These are phyloP conservation scores for Leishmania mexicana DNA, from an alignment of 208 protist species.

Conservation along the genomic window DNA sequence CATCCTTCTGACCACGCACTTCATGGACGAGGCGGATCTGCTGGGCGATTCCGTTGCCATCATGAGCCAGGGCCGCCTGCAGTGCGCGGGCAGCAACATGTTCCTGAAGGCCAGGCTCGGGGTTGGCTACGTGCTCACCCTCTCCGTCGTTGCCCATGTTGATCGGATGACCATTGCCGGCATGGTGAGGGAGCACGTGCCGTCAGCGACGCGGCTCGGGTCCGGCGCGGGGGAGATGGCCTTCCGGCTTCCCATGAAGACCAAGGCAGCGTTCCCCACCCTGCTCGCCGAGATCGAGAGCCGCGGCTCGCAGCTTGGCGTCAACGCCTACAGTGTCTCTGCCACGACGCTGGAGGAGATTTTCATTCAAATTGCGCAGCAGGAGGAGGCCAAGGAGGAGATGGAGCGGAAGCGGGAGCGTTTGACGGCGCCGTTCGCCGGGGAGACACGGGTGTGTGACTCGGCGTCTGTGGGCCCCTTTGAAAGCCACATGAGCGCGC, in stretches of 20 bases:
- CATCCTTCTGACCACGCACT: slow-evolving; percentile 88
- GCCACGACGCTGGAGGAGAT: slow-evolving; percentile 82
- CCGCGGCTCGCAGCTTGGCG: slow-evolving; percentile 28
- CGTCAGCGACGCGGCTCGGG: slow-evolving; percentile 33
- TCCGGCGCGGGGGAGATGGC: slow-evolving; percentile 44
- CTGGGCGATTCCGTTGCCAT: slow-evolving; percentile 91
- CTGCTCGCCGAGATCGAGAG: slow-evolving; percentile 56
- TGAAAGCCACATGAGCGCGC: not conserved
- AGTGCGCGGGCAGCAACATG: slow-evolving; percentile 52
- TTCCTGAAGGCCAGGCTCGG: slow-evolving; percentile 57
- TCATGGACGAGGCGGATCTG: slow-evolving; percentile 97
- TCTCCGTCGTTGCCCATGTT: slow-evolving; percentile 42
- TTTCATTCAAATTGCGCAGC: slow-evolving; percentile 62
- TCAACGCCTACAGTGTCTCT: slow-evolving; percentile 56
- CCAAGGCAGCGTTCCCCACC: slow-evolving; percentile 37
- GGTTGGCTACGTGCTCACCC: slow-evolving; percentile 59
- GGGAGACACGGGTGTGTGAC: not conserved
- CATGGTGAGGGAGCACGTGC: slow-evolving; percentile 27
- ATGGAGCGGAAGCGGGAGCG: slow-evolving; percentile 6
- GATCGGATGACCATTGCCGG: slow-evolving; percentile 17
- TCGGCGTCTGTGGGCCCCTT: not conserved
- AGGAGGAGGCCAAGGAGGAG: slow-evolving; percentile 33
- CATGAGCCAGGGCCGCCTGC: slow-evolving; percentile 66
- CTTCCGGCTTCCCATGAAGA: slow-evolving; percentile 46
- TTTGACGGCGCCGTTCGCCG: not conserved